Conservation (phyloP, 2,329 filamentous ascomycete genomes). For the Cladophialophora chaetospira region DNA sequence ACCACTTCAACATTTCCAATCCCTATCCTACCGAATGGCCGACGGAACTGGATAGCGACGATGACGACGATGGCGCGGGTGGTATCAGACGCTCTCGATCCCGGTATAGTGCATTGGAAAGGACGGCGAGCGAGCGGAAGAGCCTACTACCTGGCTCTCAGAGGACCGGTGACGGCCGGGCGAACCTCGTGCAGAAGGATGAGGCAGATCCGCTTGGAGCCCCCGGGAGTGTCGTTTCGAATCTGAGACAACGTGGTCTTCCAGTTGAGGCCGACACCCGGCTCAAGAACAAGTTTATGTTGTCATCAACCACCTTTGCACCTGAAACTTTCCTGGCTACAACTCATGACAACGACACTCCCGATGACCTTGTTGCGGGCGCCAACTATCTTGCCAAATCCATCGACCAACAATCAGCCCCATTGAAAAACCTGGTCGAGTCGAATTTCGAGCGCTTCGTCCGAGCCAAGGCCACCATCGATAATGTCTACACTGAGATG, state of each 20-base stretch:
- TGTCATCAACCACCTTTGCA: constrained; percentile 94
- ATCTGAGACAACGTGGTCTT: constrained; percentile 74
- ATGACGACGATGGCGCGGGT: constrained; percentile 46
- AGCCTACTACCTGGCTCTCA: constrained; percentile 69
- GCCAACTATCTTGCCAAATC: constrained; percentile 84
- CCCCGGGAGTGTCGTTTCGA: constrained; percentile 80
- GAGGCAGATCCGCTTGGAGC: constrained; percentile 91
- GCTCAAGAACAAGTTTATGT: constrained; percentile 84
- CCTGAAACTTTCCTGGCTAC: constrained; percentile 87
- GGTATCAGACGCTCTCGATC: constrained; percentile 65
- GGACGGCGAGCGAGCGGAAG: constrained; percentile 68
- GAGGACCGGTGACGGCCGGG: constrained; percentile 66
- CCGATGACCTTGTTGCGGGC: constrained; percentile 75
- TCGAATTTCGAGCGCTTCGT: constrained; percentile 99
- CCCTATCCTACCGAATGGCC: constrained; percentile 86
- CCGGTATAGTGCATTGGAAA: constrained; percentile 81
- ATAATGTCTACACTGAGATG: constrained; percentile 99
- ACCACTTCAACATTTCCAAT: constrained; percentile 83
- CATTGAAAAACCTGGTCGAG: constrained; percentile 92
- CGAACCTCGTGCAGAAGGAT: constrained; percentile 82
- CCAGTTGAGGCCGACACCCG: constrained; percentile 81
- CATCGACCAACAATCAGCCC: constrained; percentile 97
- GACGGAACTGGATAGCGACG: constrained; percentile 72
- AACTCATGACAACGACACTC: constrained; percentile 83
- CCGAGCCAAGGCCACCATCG: constrained; percentile 93